phyloP scores from a whole-genome alignment of 2,329 filamentous ascomycete genomes.

The Sporothrix pseudoabietina region DNA sequence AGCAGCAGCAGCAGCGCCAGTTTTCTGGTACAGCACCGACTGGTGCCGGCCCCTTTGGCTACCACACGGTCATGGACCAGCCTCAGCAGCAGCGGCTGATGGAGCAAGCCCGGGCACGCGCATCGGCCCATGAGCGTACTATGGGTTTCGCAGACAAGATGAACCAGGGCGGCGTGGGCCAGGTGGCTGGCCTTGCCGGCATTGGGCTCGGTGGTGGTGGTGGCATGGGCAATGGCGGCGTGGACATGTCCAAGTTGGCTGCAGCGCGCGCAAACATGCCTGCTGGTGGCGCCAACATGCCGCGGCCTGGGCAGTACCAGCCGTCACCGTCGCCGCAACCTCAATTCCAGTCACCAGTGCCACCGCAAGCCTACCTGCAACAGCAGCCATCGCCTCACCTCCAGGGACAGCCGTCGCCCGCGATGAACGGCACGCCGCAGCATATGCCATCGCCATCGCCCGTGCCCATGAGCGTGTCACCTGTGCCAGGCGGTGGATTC shows the following conservation, averaged over 20 bases:
- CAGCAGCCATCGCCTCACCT: constrained; percentile 9
- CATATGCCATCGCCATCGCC: constrained; percentile 35
- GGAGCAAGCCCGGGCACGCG: constrained; percentile 54
- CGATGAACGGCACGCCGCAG: constrained; percentile 34
- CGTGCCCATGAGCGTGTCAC: constrained; percentile 34
- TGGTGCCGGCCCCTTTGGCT: constrained; percentile 44
- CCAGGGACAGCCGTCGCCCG: constrained; percentile 21
- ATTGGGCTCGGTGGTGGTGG: constrained; percentile 39
- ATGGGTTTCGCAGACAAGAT: constrained; percentile 47
- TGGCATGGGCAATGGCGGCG: constrained; percentile 35
- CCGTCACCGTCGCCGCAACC: constrained; percentile 6
- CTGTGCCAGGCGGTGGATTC: constrained; percentile 31
- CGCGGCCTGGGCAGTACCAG: constrained; percentile 40
- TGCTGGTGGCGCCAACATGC: constrained; percentile 40
- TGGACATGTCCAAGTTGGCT: constrained; percentile 43
- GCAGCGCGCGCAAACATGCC: constrained; percentile 45
- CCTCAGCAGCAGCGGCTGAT: constrained; percentile 54
- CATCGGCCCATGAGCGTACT: constrained; percentile 48
- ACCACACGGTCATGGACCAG: constrained; percentile 54
- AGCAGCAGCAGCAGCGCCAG: constrained; percentile 31
- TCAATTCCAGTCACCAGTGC: constrained; percentile 18
- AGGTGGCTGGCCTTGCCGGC: constrained; percentile 45
- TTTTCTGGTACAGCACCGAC: constrained; percentile 35
- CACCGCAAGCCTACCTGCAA: constrained; percentile 26
- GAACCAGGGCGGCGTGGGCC: constrained; percentile 31